Evolutionary conservation across 2,329 filamentous ascomycete species (phyloP).

Genomic region (Fragosphaeria purpurea): DNA sequence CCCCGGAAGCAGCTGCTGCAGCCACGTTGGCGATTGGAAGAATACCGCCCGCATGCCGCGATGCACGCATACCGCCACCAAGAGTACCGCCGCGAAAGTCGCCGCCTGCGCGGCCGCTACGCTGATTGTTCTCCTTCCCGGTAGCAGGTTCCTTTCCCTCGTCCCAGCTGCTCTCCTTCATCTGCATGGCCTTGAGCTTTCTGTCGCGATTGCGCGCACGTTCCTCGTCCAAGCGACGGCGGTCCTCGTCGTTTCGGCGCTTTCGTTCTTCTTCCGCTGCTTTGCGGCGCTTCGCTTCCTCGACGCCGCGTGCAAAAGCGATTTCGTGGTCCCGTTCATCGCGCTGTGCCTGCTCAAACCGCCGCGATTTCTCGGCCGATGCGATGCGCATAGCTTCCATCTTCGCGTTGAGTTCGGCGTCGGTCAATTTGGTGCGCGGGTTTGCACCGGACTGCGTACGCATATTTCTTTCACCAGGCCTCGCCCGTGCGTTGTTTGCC

Average conservation of each 20-base stretch:
- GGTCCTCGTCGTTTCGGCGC: conserved; percentile 41
- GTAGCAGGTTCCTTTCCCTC: conserved; percentile 40
- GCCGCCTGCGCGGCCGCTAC: conserved; percentile 2
- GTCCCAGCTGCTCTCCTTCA: conserved; percentile 48
- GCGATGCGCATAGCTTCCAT: conserved; percentile 53
- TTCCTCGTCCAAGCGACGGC: conserved; percentile 46
- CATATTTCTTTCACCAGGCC: conserved; percentile 15
- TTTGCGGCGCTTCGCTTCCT: conserved; percentile 42
- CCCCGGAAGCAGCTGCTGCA: background rate
- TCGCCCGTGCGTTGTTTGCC: conserved; percentile 8
- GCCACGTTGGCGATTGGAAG: conserved; percentile 1
- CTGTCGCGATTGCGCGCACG: conserved; percentile 49
- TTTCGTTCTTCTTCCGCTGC: conserved; percentile 43
- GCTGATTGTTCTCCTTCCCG: background rate
- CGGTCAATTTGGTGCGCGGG: conserved; percentile 50
- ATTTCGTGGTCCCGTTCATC: conserved; percentile 46
- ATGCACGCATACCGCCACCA: conserved; percentile 12
- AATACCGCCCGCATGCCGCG: conserved; percentile 8
- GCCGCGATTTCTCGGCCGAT: conserved; percentile 46
- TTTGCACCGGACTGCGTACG: conserved; percentile 46
- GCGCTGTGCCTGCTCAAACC: conserved; percentile 47
- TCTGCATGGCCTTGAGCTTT: conserved; percentile 49
- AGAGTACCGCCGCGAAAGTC: conserved; percentile 7
- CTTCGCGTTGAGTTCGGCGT: conserved; percentile 46
- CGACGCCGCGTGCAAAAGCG: conserved; percentile 44